A percentile compares a stretch with the other conserved stretches of the same genome.
Evolutionary conservation across 257 asterid species (phyloP).

Genomic region (Voacanga thouarsii): DNA sequence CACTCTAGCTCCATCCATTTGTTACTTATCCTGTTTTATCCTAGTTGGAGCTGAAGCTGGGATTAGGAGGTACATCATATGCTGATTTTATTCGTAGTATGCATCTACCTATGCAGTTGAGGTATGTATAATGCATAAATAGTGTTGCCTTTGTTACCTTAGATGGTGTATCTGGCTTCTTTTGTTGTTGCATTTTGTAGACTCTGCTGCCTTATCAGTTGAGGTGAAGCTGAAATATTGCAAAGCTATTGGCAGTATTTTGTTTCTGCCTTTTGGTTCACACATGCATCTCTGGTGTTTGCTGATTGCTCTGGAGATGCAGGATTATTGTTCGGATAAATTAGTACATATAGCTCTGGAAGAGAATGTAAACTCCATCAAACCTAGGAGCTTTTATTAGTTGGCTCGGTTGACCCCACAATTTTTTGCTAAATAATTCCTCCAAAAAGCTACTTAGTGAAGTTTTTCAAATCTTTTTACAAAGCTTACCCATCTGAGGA

Average conservation of each 20-base stretch:
- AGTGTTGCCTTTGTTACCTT: neutral
- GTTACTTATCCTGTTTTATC: constrained; percentile 16
- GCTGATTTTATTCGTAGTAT: constrained; percentile 72
- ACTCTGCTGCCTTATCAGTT: neutral
- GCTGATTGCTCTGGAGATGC: neutral
- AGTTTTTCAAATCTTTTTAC: too few relatives aligned
- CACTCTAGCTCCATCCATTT: constrained; percentile 15
- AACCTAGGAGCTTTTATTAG: neutral
- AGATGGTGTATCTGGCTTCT: neutral
- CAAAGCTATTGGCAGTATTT: neutral
- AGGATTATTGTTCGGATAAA: neutral
- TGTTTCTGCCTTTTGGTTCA: neutral
- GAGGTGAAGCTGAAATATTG: neutral
- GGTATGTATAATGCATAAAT: constrained; percentile 36
- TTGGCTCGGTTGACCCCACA: neutral
- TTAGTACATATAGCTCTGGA: neutral
- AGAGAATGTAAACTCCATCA: neutral
- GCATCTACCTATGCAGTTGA: constrained; percentile 95
- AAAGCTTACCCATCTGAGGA: too few relatives aligned
- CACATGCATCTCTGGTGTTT: neutral
- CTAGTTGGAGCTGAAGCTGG: constrained; percentile 90
- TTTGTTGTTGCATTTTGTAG: neutral
- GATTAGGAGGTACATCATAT: constrained; percentile 91
- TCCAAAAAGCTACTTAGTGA: neutral
- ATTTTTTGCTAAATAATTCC: neutral